phyloP scores from a whole-genome alignment of 2,329 filamentous ascomycete genomes.

The Dissoconium aciculare region DNA sequence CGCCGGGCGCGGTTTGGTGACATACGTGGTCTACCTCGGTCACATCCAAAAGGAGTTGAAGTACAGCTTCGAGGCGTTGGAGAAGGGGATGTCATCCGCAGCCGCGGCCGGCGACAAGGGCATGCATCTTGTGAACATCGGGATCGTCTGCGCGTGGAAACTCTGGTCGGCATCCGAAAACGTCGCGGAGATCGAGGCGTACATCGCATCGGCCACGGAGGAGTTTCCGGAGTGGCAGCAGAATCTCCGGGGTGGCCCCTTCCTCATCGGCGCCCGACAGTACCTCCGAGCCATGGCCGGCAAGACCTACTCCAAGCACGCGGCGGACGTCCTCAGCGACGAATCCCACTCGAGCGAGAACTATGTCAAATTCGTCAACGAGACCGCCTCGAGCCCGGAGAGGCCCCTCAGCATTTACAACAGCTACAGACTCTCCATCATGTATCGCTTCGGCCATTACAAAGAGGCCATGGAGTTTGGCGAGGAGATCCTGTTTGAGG shows the following conservation, averaged over 20 bases:
- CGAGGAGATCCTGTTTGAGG: conserved; percentile 26
- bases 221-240: conserved; percentile 58
- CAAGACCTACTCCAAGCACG: conserved; percentile 44
- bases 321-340: conserved; percentile 49
- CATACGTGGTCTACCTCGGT: conserved; percentile 54
- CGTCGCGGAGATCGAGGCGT: conserved; percentile 52
- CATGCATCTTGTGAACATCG: conserved; percentile 56
- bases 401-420: conserved; percentile 55
- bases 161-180: conserved; percentile 54
- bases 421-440: conserved; percentile 31
- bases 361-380: conserved; percentile 38
- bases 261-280: conserved; percentile 53
- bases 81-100: conserved; percentile 51
- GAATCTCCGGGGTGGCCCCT: conserved; percentile 55
- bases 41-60: conserved; percentile 52
- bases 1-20: conserved; percentile 51
- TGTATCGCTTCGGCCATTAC: conserved; percentile 31
- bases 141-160: conserved; percentile 49
- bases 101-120: conserved; percentile 55
- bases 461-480: conserved; percentile 30
- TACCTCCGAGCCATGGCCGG: conserved; percentile 56
- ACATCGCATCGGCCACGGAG: conserved; percentile 56
- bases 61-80: conserved; percentile 44
- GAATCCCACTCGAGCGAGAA: conserved; percentile 46
- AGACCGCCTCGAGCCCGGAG: conserved; percentile 41